phyloP scores from a whole-genome alignment of 106 monocot species.

The Ottelia alismoides region DNA sequence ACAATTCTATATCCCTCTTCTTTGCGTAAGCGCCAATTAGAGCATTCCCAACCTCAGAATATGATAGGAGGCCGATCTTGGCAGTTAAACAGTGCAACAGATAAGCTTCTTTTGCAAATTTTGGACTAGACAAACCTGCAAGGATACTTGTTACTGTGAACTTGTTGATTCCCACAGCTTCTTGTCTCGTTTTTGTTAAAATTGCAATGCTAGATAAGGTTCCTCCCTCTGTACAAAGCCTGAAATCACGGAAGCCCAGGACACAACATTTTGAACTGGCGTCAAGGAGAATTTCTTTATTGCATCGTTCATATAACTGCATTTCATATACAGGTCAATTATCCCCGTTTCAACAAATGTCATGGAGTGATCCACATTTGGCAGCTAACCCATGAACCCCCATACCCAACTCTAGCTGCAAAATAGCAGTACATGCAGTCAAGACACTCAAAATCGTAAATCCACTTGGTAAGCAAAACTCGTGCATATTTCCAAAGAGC shows the following conservation, averaged over 20 bases:
- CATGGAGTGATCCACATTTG: conserved; percentile 28
- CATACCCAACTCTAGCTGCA: conserved; percentile 25
- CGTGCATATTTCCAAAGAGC: conserved; percentile 39
- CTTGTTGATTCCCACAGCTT: conserved; percentile 27
- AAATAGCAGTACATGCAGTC: conserved; percentile 27
- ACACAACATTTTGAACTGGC: conserved; percentile 52
- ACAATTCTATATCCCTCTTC: conserved; percentile 23
- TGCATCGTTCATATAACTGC: conserved; percentile 38
- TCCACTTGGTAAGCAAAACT: conserved; percentile 30
- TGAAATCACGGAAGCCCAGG: conserved; percentile 62
- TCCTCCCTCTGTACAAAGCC: conserved; percentile 40
- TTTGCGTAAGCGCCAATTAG: conserved; percentile 45
- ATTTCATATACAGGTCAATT: conserved; percentile 58
- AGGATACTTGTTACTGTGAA: conserved; percentile 62
- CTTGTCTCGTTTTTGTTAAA: conserved; percentile 32
- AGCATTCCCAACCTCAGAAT: conserved; percentile 32
- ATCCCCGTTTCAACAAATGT: conserved; percentile 46
- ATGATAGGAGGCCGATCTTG: conserved; percentile 30
- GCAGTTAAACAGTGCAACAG: conserved; percentile 46
- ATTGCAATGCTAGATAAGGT: conserved; percentile 7
- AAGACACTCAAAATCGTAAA: conserved; percentile 57
- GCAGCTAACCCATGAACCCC: conserved; percentile 41
- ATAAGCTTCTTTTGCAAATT: conserved; percentile 12
- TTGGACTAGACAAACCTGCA: conserved; percentile 29
- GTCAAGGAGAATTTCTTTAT: conserved; percentile 39